Evolutionary conservation across 1,284 basidiomycete genomes (phyloP).

Genomic region (Rhodotorula sp.): DNA sequence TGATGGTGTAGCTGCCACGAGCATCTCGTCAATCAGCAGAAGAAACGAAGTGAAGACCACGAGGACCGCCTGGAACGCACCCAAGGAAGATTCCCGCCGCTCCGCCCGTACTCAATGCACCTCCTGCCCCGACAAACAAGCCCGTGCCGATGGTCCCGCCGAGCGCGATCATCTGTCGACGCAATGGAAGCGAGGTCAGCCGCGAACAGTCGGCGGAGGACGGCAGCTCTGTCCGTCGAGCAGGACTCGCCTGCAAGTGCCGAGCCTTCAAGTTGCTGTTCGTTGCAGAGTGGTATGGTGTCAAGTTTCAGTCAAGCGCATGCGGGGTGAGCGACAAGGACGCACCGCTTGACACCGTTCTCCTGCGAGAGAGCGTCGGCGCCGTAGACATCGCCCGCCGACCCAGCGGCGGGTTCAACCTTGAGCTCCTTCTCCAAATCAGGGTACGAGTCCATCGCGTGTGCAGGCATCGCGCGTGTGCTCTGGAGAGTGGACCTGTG

Average conservation of each 20-base stretch:
- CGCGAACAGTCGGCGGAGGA: background rate
- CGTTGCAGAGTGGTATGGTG: background rate
- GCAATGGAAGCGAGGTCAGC: background rate
- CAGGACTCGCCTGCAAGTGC: conserved; percentile 11
- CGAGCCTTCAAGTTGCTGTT: conserved; percentile 18
- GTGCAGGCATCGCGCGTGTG: no score
- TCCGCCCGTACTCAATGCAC: conserved; percentile 46
- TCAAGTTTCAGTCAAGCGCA: no score
- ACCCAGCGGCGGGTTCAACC: no score
- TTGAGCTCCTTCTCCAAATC: no score
- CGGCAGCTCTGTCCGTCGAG: background rate
- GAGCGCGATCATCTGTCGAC: conserved; percentile 45
- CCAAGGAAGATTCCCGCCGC: conserved; percentile 46
- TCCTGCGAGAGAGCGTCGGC: background rate
- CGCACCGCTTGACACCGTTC: conserved; percentile 2
- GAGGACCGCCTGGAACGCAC: background rate
- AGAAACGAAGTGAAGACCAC: background rate
- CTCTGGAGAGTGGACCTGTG: no score
- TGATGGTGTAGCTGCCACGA: conserved; percentile 32
- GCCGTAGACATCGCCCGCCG: no score
- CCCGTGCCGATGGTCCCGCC: conserved; percentile 58
- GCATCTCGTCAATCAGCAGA: background rate
- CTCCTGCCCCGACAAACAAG: conserved; percentile 41
- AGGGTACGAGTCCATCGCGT: no score
- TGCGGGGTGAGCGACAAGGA: background rate